These are phyloP conservation scores for Suillus alpinus DNA, from an alignment of 768 basidiomycete genomes.

Conservation along the genomic window DNA sequence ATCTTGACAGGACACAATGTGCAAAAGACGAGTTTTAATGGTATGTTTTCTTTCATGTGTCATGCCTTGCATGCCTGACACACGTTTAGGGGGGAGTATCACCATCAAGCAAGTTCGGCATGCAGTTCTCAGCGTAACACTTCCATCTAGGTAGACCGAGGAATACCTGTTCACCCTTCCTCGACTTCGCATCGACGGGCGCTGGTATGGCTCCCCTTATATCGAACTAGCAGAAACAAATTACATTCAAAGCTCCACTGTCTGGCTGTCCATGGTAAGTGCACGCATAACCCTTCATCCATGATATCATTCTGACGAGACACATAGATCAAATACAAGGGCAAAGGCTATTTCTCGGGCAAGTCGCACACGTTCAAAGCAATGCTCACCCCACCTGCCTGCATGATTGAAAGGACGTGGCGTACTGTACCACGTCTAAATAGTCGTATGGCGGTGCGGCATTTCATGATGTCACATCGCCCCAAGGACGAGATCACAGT, in stretches of 20 bases:
- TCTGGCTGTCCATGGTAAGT: constrained; percentile 52
- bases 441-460: too few species aligned
- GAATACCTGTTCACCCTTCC: constrained; percentile 89
- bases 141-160: constrained; percentile 54
- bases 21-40: too few species aligned
- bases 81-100: constrained; percentile 51
- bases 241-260: constrained; percentile 67
- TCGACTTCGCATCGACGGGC: constrained; percentile 86
- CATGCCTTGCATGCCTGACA: background rate
- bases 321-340: constrained; percentile 83
- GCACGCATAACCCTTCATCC: too few species aligned
- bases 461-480: constrained; percentile 64
- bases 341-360: constrained; percentile 93
- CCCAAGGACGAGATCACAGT: constrained; percentile 77
- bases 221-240: constrained; percentile 86
- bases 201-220: constrained; percentile 89
- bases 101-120: constrained; percentile 96
- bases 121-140: too few species aligned
- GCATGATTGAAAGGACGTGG: constrained; percentile 78
- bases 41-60: constrained; percentile 33
- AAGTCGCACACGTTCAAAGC: constrained; percentile 94
- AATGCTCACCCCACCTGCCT: constrained; percentile 51
- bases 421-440: too few species aligned
- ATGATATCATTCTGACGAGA: constrained; percentile 26
- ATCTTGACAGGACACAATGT: constrained; percentile 85